Conservation (phyloP, 805 yeast species). For the Metschnikowia amazonensis region DNA sequence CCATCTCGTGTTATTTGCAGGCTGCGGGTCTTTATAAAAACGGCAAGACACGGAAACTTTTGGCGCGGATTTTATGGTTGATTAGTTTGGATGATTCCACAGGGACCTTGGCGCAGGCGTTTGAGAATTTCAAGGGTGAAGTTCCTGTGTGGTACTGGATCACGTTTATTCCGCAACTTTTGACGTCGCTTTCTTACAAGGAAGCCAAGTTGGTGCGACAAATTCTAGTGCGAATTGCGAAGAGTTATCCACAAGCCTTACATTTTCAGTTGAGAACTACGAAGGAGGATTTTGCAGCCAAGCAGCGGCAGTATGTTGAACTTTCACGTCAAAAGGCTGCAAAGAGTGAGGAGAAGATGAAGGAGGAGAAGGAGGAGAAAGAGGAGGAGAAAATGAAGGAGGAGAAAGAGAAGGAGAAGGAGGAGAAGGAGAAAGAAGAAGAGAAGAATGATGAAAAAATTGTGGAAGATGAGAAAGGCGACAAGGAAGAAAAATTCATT, state of each 20-base stretch:
- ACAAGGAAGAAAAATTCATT: not conserved
- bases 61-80: constrained; percentile 91
- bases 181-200: constrained; percentile 83
- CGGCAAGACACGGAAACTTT: constrained; percentile 79
- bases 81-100: constrained; percentile 83
- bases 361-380: not conserved
- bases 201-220: constrained; percentile 89
- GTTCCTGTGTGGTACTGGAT: constrained; percentile 99
- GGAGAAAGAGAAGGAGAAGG: constrained; percentile 2
- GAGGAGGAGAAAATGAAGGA: constrained; percentile 2
- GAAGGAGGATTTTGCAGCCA: constrained; percentile 84
- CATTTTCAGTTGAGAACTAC: constrained; percentile 95
- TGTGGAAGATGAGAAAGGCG: constrained; percentile 4
- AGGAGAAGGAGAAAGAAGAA: constrained; percentile 1
- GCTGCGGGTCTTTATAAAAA: constrained; percentile 96
- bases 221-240: constrained; percentile 86
- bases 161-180: constrained; percentile 89
- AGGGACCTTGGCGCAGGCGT: constrained; percentile 79
- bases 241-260: constrained; percentile 94
- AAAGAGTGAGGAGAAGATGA: constrained; percentile 1
- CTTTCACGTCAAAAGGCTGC: constrained; percentile 22
- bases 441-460: constrained; percentile 4
- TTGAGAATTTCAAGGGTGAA: constrained; percentile 90
- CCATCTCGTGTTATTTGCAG: constrained; percentile 91
- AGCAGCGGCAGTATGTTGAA: constrained; percentile 68